Evolutionary conservation across 176 grass and related monocot genomes (phyloP).

Genomic region (Thalia dealbata): DNA sequence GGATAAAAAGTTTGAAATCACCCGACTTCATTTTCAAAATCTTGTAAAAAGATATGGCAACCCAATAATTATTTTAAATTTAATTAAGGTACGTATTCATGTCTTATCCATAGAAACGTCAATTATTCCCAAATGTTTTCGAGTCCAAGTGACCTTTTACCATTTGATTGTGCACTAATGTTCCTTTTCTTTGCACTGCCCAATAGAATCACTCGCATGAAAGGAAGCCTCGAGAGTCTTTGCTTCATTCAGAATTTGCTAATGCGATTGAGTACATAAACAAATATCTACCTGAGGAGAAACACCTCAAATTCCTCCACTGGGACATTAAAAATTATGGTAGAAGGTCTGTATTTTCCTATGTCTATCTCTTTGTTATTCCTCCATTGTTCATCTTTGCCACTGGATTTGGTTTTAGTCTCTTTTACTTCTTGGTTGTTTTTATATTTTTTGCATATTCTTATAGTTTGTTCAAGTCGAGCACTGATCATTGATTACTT

Average conservation of each 20-base stretch:
- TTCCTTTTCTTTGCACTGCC: conserved; percentile 13
- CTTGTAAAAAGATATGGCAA: conserved; percentile 87
- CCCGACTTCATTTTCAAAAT: conserved; percentile 84
- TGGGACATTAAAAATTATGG: conserved; percentile 92
- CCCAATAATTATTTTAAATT: conserved; percentile 96
- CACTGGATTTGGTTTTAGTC: conserved; percentile 1
- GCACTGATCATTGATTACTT: background rate
- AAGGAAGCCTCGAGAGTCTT: conserved; percentile 94
- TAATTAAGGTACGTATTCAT: conserved; percentile 67
- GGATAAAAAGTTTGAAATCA: conserved; percentile 65
- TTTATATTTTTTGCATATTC: background rate
- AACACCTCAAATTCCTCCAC: conserved; percentile 73
- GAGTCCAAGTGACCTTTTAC: background rate
- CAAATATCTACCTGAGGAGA: conserved; percentile 51
- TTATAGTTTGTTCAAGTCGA: background rate
- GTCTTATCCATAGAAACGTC: background rate
- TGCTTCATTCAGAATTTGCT: conserved; percentile 85
- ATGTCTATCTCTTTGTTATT: background rate
- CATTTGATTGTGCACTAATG: conserved; percentile 16
- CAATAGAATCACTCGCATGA: conserved; percentile 64
- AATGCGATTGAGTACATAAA: conserved; percentile 86
- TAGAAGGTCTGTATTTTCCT: conserved; percentile 46
- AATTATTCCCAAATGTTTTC: background rate
- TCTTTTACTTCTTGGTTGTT: conserved; percentile 16
- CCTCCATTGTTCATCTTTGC: background rate